phyloP scores from a whole-genome alignment of 2,329 filamentous ascomycete genomes.

The Pyrenochaeta sp. region DNA sequence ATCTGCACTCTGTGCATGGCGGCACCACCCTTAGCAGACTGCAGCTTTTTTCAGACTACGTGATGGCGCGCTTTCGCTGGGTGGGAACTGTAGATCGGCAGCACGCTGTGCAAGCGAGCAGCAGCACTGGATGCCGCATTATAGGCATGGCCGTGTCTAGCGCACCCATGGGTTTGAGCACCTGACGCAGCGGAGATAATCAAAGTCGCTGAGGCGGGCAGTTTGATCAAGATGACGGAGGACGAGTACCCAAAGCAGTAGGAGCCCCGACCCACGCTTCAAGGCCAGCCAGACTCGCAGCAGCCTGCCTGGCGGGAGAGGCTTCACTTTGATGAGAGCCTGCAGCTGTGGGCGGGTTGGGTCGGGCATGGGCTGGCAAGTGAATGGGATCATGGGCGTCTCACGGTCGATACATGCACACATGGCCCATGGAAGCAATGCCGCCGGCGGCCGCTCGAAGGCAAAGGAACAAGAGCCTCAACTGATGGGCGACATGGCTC shows the following conservation, averaged over 20 bases:
- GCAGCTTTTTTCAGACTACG: conserved; percentile 11
- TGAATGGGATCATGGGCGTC: too few relatives aligned
- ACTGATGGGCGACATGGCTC: too few relatives aligned
- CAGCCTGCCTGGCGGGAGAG: background rate
- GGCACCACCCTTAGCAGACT: conserved; percentile 25
- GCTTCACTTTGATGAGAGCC: background rate
- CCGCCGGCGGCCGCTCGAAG: background rate
- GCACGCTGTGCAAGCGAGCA: conserved; percentile 11
- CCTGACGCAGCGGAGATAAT: conserved; percentile 12
- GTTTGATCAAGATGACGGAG: conserved; percentile 12
- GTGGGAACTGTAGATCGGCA: conserved; percentile 26
- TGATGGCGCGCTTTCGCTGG: conserved; percentile 17
- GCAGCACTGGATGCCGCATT: conserved; percentile 12
- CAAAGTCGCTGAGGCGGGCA: conserved; percentile 10
- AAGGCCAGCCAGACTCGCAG: conserved; percentile 7
- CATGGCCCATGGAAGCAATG: too few relatives aligned
- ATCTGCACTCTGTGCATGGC: conserved; percentile 37
- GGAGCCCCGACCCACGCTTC: conserved; percentile 9
- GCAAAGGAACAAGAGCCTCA: too few relatives aligned
- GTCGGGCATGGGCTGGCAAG: too few relatives aligned
- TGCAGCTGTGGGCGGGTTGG: background rate
- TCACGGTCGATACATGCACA: too few relatives aligned
- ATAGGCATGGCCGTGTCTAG: conserved; percentile 12
- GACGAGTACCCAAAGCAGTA: conserved; percentile 10
- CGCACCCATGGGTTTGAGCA: conserved; percentile 11